Evolutionary conservation across 1,284 basidiomycete species (phyloP).

Genomic region (Cutaneotrichosporon sp.): DNA sequence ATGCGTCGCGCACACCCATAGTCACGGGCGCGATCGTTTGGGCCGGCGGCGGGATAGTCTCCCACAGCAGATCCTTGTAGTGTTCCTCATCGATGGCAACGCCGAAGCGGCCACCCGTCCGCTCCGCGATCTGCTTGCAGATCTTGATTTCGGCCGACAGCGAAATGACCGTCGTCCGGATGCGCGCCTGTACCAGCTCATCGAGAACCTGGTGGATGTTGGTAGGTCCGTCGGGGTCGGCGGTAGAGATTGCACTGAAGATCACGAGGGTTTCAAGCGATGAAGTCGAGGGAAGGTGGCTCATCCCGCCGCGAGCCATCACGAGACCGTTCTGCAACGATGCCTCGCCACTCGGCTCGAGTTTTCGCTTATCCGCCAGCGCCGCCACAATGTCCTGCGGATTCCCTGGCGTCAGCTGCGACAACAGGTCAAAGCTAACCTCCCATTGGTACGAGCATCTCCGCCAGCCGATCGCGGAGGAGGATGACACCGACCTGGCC

Average conservation of each 20-base stretch:
- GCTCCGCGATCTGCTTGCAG: conserved; percentile 82
- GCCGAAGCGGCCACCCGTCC: conserved; percentile 85
- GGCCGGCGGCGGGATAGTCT: conserved; percentile 91
- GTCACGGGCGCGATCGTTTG: conserved; percentile 58
- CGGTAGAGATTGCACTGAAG: conserved; percentile 92
- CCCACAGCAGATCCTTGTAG: conserved; percentile 91
- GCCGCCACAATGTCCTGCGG: conserved; percentile 87
- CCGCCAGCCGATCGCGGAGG: conserved; percentile 82
- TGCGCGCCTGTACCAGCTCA: conserved; percentile 73
- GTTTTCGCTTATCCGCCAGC: conserved; percentile 79
- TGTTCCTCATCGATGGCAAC: conserved; percentile 97
- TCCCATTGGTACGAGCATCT: conserved; percentile 82
- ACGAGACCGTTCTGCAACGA: conserved; percentile 94
- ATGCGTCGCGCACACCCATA: conserved; percentile 52
- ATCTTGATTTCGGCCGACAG: conserved; percentile 97
- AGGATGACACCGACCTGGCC: conserved; percentile 94
- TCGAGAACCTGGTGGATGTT: conserved; percentile 84
- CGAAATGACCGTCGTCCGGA: conserved; percentile 88
- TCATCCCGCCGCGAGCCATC: conserved; percentile 89
- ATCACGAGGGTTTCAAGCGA: conserved; percentile 91
- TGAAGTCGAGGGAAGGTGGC: conserved; percentile 91
- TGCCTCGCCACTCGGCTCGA: conserved; percentile 89
- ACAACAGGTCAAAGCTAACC: conserved; percentile 58
- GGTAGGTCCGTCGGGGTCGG: conserved; percentile 81
- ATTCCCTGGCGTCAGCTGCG: conserved; percentile 63